Evolutionary conservation across 2,329 filamentous ascomycete genomes (phyloP).

Genomic region (Venturia nashicola): DNA sequence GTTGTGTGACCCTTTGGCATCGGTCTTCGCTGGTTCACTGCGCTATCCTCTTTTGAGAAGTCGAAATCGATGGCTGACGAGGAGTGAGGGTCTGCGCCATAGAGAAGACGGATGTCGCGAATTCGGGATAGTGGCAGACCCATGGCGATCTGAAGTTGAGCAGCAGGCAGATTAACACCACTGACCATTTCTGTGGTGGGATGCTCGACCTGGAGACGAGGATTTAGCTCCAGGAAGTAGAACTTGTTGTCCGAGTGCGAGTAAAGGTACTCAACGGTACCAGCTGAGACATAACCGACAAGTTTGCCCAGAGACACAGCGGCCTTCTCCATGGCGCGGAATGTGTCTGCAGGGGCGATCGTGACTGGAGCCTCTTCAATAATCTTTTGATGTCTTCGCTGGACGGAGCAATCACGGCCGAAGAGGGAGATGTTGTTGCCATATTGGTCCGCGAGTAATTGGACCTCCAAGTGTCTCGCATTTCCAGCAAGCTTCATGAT

Average conservation of each 20-base stretch:
- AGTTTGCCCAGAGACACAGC: slow-evolving; percentile 87
- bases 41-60: slow-evolving; percentile 77
- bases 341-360: slow-evolving; percentile 78
- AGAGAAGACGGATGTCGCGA: slow-evolving; percentile 88
- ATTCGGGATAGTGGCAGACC: slow-evolving; percentile 92
- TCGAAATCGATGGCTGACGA: slow-evolving; percentile 88
- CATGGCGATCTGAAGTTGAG: slow-evolving; percentile 98
- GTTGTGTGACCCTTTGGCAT: slow-evolving; percentile 95
- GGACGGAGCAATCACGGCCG: slow-evolving; percentile 95
- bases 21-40: slow-evolving; percentile 75
- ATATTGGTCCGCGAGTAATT: slow-evolving; percentile 95
- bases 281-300: slow-evolving; percentile 95
- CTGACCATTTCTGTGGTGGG: slow-evolving; percentile 99
- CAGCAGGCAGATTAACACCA: slow-evolving; percentile 91
- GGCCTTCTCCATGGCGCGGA: slow-evolving; percentile 92
- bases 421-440: slow-evolving; percentile 99
- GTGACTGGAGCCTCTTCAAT: slow-evolving; percentile 98
- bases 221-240: slow-evolving; percentile 98
- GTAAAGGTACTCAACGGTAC: slow-evolving; percentile 98
- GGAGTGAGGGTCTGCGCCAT: slow-evolving; percentile 85
- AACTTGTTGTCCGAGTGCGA: slow-evolving; percentile 97
- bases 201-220: slow-evolving; percentile 98
- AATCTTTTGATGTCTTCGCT: slow-evolving; percentile 98
- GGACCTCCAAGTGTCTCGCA: slow-evolving; percentile 91
- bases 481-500: slow-evolving; percentile 99